Evolutionary conservation across 257 asterid species (phyloP).

Genomic region (Solanum sparsipilum): DNA sequence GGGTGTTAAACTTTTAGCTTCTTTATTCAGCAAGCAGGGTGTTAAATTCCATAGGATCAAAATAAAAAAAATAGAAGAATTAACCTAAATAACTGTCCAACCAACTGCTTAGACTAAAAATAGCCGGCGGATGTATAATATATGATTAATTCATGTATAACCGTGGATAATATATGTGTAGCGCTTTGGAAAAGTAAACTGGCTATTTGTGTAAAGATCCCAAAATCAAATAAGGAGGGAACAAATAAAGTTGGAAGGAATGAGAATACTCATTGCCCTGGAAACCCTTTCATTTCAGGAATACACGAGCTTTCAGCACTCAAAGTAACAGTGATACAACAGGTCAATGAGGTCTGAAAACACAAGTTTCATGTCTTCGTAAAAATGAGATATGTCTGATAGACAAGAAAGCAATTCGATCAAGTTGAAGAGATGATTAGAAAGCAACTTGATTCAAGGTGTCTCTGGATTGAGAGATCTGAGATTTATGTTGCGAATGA

Average conservation of each 20-base stretch:
- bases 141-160: too few species aligned
- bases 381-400: not conserved
- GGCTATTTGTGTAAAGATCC: not conserved
- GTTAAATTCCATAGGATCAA: not conserved
- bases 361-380: not conserved
- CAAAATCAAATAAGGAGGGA: not conserved
- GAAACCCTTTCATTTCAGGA: not conserved
- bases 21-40: not conserved
- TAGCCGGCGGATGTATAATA: not conserved
- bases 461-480: not conserved
- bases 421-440: not conserved
- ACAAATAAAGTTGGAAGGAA: not conserved
- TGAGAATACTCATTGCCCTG: not conserved
- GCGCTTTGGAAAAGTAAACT: not conserved
- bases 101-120: not conserved
- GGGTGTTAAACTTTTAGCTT: not conserved
- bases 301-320: not conserved
- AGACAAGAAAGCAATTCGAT: not conserved
- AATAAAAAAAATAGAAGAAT: too few species aligned
- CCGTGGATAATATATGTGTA: not conserved
- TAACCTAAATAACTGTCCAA: not conserved
- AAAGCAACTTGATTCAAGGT: not conserved
- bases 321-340: not conserved
- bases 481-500: not conserved
- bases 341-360: not conserved